phyloP scores from a whole-genome alignment of 2,329 filamentous ascomycete genomes.

The Ophiocordyceps camponoti-saundersi region DNA sequence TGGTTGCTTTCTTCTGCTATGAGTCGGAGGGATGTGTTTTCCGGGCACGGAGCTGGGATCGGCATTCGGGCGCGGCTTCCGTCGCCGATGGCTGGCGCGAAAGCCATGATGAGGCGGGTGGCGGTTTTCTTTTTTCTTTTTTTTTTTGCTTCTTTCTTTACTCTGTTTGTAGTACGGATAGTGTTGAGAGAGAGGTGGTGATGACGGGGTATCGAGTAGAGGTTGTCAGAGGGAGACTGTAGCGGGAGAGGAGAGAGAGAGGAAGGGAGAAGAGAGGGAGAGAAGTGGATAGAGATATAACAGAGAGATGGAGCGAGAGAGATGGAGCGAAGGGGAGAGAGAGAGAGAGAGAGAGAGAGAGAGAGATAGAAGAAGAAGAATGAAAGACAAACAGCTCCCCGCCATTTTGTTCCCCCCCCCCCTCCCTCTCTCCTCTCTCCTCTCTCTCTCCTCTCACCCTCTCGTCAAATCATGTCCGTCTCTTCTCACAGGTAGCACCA shows the following conservation, averaged over 20 bases:
- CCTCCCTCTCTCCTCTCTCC: too few relatives aligned
- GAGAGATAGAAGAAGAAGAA: too few relatives aligned
- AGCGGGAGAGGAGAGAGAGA: neutral
- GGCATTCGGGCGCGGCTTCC: neutral
- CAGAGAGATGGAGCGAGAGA: neutral
- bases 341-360: neutral
- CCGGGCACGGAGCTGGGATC: neutral
- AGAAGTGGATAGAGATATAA: neutral
- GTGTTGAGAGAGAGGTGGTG: neutral
- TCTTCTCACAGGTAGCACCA: neutral
- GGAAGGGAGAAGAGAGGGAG: neutral
- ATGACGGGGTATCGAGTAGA: too few relatives aligned
- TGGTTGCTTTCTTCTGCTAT: neutral
- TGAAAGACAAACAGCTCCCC: too few relatives aligned
- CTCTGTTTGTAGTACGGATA: too few relatives aligned
- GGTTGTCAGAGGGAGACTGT: too few relatives aligned
- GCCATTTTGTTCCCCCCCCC: too few relatives aligned
- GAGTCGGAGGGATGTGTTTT: neutral
- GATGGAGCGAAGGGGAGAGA: neutral
- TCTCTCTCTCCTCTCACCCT: too few relatives aligned
- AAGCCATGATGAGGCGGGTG: neutral
- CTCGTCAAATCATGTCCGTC: too few relatives aligned
- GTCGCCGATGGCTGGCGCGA: neutral
- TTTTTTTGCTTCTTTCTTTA: too few relatives aligned
- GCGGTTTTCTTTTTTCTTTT: too few relatives aligned